Conservation (phyloP, 2,329 filamentous ascomycete species). For the Apiospora koreana region DNA sequence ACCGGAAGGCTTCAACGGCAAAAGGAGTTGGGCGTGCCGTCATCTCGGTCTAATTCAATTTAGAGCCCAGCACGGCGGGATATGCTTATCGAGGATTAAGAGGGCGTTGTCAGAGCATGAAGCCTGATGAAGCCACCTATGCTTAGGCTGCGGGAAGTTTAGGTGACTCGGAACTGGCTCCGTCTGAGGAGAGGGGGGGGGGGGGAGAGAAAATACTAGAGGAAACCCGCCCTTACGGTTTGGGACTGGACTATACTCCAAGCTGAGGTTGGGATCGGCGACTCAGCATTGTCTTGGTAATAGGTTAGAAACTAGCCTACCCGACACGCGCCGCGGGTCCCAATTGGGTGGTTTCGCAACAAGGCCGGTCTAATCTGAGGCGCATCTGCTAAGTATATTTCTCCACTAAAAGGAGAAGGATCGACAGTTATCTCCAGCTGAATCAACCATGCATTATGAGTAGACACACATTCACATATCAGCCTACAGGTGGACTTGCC, state of each 20-base stretch:
- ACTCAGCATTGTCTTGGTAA: background rate
- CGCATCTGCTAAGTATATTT: background rate
- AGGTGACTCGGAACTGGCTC: background rate
- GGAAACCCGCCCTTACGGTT: background rate
- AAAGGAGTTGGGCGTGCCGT: background rate
- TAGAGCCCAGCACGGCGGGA: background rate
- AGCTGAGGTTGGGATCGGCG: conserved; percentile 4
- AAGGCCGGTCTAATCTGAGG: background rate
- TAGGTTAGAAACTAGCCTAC: background rate
- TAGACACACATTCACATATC: background rate
- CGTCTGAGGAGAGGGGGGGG: background rate
- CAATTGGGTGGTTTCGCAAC: background rate
- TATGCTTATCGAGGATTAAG: background rate
- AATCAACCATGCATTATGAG: background rate
- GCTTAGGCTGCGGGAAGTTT: background rate
- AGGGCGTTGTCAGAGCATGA: background rate
- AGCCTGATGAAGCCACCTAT: background rate
- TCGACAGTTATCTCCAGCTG: background rate
- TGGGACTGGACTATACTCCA: conserved; percentile 2
- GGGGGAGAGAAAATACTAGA: background rate
- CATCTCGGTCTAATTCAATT: background rate
- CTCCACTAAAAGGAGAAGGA: background rate
- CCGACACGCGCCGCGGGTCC: background rate
- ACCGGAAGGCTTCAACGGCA: background rate
- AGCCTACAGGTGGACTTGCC: background rate